phyloP scores from a whole-genome alignment of 257 asterid genomes.

The Nicotiana tabacum region DNA sequence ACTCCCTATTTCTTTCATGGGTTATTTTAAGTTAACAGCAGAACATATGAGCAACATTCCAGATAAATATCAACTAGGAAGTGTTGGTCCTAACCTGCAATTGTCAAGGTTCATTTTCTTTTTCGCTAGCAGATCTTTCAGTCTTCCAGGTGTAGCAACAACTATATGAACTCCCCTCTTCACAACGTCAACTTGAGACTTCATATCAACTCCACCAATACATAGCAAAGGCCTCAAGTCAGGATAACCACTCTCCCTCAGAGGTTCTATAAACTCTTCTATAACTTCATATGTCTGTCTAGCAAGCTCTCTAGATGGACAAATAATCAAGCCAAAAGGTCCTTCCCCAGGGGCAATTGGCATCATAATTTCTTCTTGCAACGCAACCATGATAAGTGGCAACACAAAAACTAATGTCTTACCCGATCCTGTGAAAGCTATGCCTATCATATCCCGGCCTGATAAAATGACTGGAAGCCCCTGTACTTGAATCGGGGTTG shows the following conservation, averaged over 20 bases:
- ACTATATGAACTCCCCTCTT: conserved; percentile 83
- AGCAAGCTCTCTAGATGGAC: conserved; percentile 90
- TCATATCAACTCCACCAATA: conserved; percentile 88
- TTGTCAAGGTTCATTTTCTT: conserved; percentile 78
- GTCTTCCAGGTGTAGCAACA: conserved; percentile 91
- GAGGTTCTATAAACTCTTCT: conserved; percentile 60
- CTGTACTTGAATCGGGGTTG: conserved; percentile 91
- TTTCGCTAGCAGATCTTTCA: conserved; percentile 84
- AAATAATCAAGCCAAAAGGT: conserved; percentile 74
- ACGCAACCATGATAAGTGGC: conserved; percentile 78
- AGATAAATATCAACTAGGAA: not conserved
- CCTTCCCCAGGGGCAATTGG: conserved; percentile 84
- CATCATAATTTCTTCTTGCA: conserved; percentile 84
- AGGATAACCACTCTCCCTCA: conserved; percentile 70
- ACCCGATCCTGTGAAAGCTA: conserved; percentile 91
- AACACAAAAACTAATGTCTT: conserved; percentile 80
- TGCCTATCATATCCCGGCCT: conserved; percentile 90
- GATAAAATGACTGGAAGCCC: conserved; percentile 79
- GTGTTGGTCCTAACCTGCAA: conserved; percentile 45
- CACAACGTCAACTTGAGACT: conserved; percentile 75
- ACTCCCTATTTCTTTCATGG: not conserved
- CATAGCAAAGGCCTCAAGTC: conserved; percentile 82
- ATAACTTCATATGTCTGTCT: conserved; percentile 85
- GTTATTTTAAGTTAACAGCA: not conserved
- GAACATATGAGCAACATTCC: not conserved